Evolutionary conservation across 2,329 filamentous ascomycete species (phyloP).

Genomic region (Coleophoma cylindrospora): DNA sequence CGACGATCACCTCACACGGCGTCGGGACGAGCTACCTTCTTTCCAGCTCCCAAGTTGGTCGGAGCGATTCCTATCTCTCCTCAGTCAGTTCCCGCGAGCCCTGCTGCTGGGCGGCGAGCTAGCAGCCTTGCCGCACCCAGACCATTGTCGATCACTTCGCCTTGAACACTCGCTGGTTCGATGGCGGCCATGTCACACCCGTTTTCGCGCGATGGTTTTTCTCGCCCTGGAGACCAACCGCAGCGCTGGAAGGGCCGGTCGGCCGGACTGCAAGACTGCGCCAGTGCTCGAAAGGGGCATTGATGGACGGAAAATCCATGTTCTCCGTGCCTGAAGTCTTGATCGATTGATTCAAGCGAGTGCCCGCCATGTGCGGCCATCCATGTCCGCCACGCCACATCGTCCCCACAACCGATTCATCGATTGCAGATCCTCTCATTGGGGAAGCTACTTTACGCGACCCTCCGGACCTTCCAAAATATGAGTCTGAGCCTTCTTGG

Average conservation of each 20-base stretch:
- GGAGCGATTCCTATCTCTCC: too few species aligned
- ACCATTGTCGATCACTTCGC: neutral
- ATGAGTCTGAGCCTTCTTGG: too few species aligned
- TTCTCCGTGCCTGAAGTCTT: neutral
- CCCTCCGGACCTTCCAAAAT: too few species aligned
- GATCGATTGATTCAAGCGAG: neutral
- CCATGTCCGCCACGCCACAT: neutral
- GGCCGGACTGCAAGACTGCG: too few species aligned
- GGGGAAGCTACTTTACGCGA: neutral
- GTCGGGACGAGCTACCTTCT: too few species aligned
- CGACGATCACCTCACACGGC: too few species aligned
- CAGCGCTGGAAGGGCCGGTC: too few species aligned
- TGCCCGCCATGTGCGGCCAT: neutral
- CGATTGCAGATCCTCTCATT: neutral
- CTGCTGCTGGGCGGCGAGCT: neutral
- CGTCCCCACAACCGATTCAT: neutral
- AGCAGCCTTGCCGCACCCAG: neutral
- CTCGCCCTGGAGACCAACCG: too few species aligned
- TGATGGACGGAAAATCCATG: too few species aligned
- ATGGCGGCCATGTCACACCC: neutral
- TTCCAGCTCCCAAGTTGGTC: too few species aligned
- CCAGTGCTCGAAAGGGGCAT: too few species aligned
- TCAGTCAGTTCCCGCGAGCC: neutral
- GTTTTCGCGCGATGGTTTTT: too few species aligned
- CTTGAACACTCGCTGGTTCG: neutral